Percentiles rank a stretch among this genome's conserved stretches.
Evolutionary conservation across 345 rosid species (phyloP).

Genomic region (Gossypium ekmanianum): DNA sequence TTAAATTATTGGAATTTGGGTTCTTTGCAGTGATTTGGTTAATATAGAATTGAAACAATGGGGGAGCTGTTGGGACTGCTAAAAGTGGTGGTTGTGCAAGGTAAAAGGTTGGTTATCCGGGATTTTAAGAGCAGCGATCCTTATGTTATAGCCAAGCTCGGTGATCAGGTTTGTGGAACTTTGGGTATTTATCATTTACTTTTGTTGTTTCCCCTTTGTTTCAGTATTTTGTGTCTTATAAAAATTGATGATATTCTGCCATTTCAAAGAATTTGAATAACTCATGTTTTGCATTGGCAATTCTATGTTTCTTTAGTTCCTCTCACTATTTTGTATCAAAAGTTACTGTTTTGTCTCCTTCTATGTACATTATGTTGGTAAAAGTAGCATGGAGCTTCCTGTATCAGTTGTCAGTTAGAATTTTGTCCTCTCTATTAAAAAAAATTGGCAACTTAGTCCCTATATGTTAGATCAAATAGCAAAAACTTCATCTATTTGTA

Average conservation of each 20-base stretch:
- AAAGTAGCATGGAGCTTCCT: no score
- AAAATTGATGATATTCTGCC: not conserved
- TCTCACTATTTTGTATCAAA: not conserved
- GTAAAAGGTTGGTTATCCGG: conserved; percentile 74
- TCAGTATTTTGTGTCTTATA: not conserved
- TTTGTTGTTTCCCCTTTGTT: not conserved
- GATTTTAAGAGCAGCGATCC: conserved; percentile 99
- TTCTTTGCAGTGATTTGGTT: not conserved
- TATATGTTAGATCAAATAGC: no score
- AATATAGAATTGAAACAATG: conserved; percentile 28
- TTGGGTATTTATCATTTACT: not conserved
- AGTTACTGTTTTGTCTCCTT: not conserved
- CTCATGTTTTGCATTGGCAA: not conserved
- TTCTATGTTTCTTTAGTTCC: not conserved
- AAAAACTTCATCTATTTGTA: no score
- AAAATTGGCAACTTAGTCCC: no score
- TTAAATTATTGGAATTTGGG: no score
- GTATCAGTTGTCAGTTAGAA: no score
- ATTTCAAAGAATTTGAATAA: not conserved
- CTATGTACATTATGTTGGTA: not conserved
- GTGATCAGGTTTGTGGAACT: conserved; percentile 51
- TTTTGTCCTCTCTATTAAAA: no score
- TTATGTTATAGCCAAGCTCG: conserved; percentile 83
- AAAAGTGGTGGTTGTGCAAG: conserved; percentile 71
- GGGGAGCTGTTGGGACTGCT: conserved; percentile 67